Evolutionary conservation across 2,329 filamentous ascomycete genomes (phyloP).

Genomic region (Hypoxylon sp.): DNA sequence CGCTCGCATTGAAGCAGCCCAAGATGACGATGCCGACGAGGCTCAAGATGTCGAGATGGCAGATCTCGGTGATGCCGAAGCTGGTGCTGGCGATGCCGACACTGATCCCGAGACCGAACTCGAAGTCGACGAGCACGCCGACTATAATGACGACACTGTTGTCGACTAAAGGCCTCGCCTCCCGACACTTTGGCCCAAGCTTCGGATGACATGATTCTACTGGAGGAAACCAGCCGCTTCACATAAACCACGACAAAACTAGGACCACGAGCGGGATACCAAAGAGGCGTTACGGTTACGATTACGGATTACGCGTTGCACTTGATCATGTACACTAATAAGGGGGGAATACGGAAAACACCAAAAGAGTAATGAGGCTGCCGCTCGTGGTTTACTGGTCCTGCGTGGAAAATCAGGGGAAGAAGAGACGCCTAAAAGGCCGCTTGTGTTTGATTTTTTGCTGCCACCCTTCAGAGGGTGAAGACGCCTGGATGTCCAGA

Average conservation of each 20-base stretch:
- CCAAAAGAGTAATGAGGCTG: background rate
- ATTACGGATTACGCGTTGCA: background rate
- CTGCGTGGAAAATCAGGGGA: background rate
- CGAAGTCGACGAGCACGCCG: no score
- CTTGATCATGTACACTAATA: conserved; percentile 14
- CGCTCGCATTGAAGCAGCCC: conserved; percentile 38
- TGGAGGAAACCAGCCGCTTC: background rate
- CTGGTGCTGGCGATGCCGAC: conserved; percentile 26
- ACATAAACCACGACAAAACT: background rate
- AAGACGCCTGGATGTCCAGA: background rate
- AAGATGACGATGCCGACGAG: conserved; percentile 40
- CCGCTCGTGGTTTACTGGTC: background rate
- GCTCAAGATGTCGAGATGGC: conserved; percentile 38
- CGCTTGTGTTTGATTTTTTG: background rate
- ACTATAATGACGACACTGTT: conserved; percentile 41
- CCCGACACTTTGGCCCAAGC: background rate
- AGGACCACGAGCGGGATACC: background rate
- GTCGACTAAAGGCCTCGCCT: conserved; percentile 33
- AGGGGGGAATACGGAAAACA: background rate
- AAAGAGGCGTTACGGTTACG: conserved; percentile 7
- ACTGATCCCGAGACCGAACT: conserved; percentile 46
- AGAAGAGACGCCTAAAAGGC: background rate
- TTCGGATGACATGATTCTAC: background rate
- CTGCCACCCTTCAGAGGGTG: background rate
- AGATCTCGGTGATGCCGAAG: conserved; percentile 31